A percentile compares a stretch with the other conserved stretches of the same genome.
Conservation (phyloP, 768 basidiomycete genomes). For the Trametes elegans region DNA sequence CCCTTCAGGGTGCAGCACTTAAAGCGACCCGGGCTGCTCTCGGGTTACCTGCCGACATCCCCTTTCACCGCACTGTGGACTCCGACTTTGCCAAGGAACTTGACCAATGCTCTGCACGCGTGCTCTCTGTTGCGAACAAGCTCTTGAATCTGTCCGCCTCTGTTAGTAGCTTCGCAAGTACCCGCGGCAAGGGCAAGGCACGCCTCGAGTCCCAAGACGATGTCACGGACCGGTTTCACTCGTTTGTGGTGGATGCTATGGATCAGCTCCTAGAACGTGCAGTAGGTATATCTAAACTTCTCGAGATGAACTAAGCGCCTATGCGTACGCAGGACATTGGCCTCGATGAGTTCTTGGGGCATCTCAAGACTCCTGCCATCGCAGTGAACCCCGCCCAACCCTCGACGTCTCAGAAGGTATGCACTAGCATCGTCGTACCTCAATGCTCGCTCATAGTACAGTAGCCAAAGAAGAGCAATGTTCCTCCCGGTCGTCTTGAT, state of each 20-base stretch:
- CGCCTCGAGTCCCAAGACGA: slow-evolving; percentile 71
- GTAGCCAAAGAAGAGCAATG: slow-evolving; percentile 32
- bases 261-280: slow-evolving; percentile 85
- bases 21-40: slow-evolving; percentile 62
- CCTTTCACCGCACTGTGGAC: slow-evolving; percentile 90
- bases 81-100: slow-evolving; percentile 62
- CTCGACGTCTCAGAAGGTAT: slow-evolving; percentile 16
- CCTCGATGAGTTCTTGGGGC: slow-evolving; percentile 75
- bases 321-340: slow-evolving; percentile 64
- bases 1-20: slow-evolving; percentile 60
- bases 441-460: neutral
- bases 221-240: slow-evolving; percentile 79
- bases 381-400: slow-evolving; percentile 43
- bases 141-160: slow-evolving; percentile 54
- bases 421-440: neutral
- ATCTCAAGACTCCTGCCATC: slow-evolving; percentile 65
- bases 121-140: slow-evolving; percentile 65
- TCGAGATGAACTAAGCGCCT: neutral
- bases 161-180: slow-evolving; percentile 33
- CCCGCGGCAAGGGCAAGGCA: slow-evolving; percentile 51
- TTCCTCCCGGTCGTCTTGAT: slow-evolving; percentile 46
- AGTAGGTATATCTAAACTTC: slow-evolving; percentile 33
- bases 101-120: slow-evolving; percentile 63
- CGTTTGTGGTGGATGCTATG: slow-evolving; percentile 76
- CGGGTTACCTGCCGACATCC: slow-evolving; percentile 67